phyloP scores from a whole-genome alignment of 2,329 filamentous ascomycete genomes.

The Penicillium sp. region DNA sequence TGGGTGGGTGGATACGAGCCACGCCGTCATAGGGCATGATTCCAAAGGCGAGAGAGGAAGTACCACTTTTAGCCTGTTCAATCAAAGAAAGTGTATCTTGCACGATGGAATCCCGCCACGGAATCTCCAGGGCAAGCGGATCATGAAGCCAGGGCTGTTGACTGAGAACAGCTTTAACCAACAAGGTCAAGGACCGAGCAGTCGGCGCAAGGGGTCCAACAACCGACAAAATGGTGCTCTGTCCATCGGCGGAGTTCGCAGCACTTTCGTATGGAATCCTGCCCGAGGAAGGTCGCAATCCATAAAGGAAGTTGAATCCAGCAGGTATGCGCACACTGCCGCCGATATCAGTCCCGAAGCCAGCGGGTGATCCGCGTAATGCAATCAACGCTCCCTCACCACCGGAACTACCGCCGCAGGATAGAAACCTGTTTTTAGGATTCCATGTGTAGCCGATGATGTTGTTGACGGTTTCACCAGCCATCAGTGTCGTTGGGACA shows the following conservation, averaged over 20 bases:
- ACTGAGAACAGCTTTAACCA: slow-evolving; percentile 53
- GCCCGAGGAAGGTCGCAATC: slow-evolving; percentile 51
- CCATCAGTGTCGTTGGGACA: slow-evolving; percentile 53
- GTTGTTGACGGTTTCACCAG: slow-evolving; percentile 57
- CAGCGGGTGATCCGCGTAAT: slow-evolving; percentile 50
- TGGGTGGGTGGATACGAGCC: slow-evolving; percentile 53
- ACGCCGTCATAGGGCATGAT: slow-evolving; percentile 50
- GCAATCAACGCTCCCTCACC: slow-evolving; percentile 55
- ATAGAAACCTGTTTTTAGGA: slow-evolving; percentile 52
- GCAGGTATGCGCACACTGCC: slow-evolving; percentile 56
- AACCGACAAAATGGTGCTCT: slow-evolving; percentile 58
- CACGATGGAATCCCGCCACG: slow-evolving; percentile 53
- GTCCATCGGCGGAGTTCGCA: slow-evolving; percentile 61
- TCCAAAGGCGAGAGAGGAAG: slow-evolving; percentile 49
- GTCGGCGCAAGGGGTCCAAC: slow-evolving; percentile 60
- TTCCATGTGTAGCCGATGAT: slow-evolving; percentile 56
- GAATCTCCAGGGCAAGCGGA: slow-evolving; percentile 60
- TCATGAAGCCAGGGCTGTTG: slow-evolving; percentile 62
- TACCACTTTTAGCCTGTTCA: slow-evolving; percentile 27
- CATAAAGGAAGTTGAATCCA: slow-evolving; percentile 56
- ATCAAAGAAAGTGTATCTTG: slow-evolving; percentile 38
- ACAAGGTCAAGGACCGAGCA: slow-evolving; percentile 50
- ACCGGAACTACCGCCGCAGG: slow-evolving; percentile 55
- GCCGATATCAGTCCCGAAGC: slow-evolving; percentile 56
- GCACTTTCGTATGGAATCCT: slow-evolving; percentile 54